Evolutionary conservation across 2,329 filamentous ascomycete species (phyloP).

Genomic region (Chaetomium globosum): DNA sequence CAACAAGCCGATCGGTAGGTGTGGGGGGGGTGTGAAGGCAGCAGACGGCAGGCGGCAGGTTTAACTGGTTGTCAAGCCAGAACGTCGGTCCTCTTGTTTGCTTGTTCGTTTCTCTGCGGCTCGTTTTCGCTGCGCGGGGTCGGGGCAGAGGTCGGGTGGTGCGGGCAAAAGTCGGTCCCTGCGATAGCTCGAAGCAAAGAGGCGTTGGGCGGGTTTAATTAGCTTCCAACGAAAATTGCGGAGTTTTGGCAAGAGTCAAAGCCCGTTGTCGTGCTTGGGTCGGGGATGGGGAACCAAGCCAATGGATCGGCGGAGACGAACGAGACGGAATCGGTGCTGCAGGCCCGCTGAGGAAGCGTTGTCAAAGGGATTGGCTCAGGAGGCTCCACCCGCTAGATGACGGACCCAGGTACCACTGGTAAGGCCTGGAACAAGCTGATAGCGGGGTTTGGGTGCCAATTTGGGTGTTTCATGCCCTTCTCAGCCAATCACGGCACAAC

Average conservation of each 20-base stretch:
- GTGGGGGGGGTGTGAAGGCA: constrained; percentile 3
- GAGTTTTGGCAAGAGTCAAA: constrained; percentile 23
- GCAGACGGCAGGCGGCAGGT: constrained; percentile 26
- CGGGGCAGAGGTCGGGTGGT: constrained; percentile 6
- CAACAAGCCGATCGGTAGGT: constrained; percentile 21
- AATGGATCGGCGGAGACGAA: constrained; percentile 27
- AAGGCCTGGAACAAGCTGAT: constrained; percentile 16
- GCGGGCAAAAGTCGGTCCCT: constrained; percentile 8
- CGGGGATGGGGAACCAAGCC: constrained; percentile 20
- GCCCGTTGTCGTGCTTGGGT: constrained; percentile 32
- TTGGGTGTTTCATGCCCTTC: constrained; percentile 15
- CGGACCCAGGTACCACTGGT: constrained; percentile 20
- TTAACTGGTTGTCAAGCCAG: neutral
- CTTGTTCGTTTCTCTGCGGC: neutral
- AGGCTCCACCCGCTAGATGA: constrained; percentile 28
- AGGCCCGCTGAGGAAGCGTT: constrained; percentile 7
- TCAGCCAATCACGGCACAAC: constrained; percentile 30
- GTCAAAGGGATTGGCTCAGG: constrained; percentile 31
- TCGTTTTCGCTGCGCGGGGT: constrained; percentile 3
- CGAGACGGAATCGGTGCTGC: constrained; percentile 19
- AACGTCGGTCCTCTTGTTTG: neutral
- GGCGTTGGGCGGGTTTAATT: constrained; percentile 21
- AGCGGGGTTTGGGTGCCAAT: constrained; percentile 30
- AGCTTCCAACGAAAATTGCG: constrained; percentile 22
- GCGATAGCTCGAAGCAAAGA: constrained; percentile 11